Evolutionary conservation across 345 rosid species (phyloP), one percentile per base, ranked within the genome.

Genomic region (Barbarea vulgaris): DNA sequence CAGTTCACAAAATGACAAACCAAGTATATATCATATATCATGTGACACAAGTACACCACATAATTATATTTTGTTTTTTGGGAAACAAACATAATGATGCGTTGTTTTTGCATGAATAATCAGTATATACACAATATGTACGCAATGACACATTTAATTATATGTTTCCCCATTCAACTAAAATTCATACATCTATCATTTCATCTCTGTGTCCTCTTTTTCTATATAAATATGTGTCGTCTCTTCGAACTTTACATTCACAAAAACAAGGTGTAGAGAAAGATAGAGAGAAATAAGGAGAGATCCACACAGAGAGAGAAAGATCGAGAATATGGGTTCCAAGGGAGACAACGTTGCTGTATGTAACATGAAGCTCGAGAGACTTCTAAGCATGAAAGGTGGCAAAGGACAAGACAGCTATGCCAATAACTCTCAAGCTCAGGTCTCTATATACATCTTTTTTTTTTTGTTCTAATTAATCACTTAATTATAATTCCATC

Each of bases 341-440:
- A 77, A 78, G 51, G 78, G 84, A 46, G 88, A 81, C 64, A 85
- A 93, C 41, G 84, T 88, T 58, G 93, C 87, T 59, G 86, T 91
- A 22, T 79, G 93, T 33, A 77, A 80, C 69, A 66, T 82, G 56
- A 89, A 88, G 78, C 97, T 94, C 17, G 98, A 94, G 88, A 89
- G 73, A 80, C 77, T 91, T 67, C 90, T 94, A 56, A 77, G 86
- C 88, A 94, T 94, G 98, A 94, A 94, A 81, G 97, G 96, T 51
- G 98, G 98, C 80, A 85, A 88, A 62, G 98, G 97, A 46, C 94
- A 86, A 75, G 81, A 80, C 63, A 93, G 98, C 88, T 93, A 93
- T 77, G 98, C 96, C 74, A 93, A 83, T 63, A 94, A 94, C 86
- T 89, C 97, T 42, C 89, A 94, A 86, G 98, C 98, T 30, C 98